These are phyloP conservation scores for Talaromyces atroroseus DNA, from an alignment of 2,329 filamentous ascomycete species.

Conservation along the genomic window DNA sequence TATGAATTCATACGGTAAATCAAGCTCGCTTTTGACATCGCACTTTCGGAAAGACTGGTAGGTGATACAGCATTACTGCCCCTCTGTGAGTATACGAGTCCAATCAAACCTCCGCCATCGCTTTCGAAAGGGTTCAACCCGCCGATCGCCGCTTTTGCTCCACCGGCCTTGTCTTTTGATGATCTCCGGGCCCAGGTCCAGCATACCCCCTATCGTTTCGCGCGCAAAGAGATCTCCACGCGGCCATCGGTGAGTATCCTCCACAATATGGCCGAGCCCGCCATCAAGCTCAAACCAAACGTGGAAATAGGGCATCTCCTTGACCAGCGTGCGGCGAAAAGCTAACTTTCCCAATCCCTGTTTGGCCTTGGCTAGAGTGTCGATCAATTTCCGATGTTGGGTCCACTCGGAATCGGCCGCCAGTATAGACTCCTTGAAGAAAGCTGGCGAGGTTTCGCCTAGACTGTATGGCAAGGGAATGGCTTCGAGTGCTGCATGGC, in stretches of 20 bases:
- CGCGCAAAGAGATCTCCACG: constrained; percentile 86
- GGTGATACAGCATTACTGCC: constrained; percentile 17
- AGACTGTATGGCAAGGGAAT: constrained; percentile 85
- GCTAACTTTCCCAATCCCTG: constrained; percentile 69
- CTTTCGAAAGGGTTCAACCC: constrained; percentile 74
- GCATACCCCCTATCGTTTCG: constrained; percentile 86
- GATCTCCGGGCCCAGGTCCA: constrained; percentile 73
- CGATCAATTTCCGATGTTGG: constrained; percentile 91
- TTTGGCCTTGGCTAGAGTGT: constrained; percentile 59
- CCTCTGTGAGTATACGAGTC: constrained; percentile 58
- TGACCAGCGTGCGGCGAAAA: constrained; percentile 76
- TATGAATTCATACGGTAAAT: too few relatives aligned
- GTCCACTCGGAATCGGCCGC: constrained; percentile 87
- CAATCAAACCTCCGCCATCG: constrained; percentile 93
- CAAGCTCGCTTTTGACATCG: too few relatives aligned
- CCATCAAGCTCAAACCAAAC: constrained; percentile 93
- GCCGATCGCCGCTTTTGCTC: constrained; percentile 59
- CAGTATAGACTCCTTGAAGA: constrained; percentile 92
- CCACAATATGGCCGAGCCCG: constrained; percentile 85
- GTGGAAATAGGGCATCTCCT: constrained; percentile 98
- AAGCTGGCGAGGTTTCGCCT: constrained; percentile 87
- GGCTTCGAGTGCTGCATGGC: constrained; percentile 78
- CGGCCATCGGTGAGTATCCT: constrained; percentile 81
- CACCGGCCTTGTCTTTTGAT: constrained; percentile 89
- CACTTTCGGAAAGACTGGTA: neutral